Conservation (phyloP, 176 grass and related monocot genomes). For the Eragrostis curvula region DNA sequence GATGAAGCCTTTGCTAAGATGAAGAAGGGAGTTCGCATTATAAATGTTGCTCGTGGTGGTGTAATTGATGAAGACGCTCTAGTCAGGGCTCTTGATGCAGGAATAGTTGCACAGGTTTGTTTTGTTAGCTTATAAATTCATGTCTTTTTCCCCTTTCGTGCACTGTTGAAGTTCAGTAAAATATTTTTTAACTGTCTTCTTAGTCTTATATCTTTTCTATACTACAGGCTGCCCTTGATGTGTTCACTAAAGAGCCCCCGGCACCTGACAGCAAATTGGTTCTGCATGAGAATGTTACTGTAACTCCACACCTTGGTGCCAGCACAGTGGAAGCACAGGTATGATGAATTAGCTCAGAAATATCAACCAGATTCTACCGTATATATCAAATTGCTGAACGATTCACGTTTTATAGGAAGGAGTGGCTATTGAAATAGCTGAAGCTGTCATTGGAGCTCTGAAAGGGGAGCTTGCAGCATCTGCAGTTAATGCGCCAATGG, state of each 20-base stretch:
- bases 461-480: slow-evolving; percentile 93
- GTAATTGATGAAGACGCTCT: slow-evolving; percentile 92
- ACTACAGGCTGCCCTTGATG: slow-evolving; percentile 81
- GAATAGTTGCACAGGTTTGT: slow-evolving; percentile 84
- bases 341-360: slow-evolving; percentile 25
- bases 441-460: slow-evolving; percentile 94
- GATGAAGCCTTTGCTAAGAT: slow-evolving; percentile 80
- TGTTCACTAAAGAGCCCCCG: slow-evolving; percentile 85
- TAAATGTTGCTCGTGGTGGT: slow-evolving; percentile 91
- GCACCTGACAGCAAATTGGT: slow-evolving; percentile 77
- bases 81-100: slow-evolving; percentile 80
- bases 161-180: not conserved
- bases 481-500: slow-evolving; percentile 89
- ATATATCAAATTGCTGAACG: slow-evolving; percentile 21
- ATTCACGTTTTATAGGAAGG: slow-evolving; percentile 62
- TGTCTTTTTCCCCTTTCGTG: not conserved
- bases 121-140: not conserved
- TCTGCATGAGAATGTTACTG: slow-evolving; percentile 83
- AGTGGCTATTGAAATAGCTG: slow-evolving; percentile 93
- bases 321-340: slow-evolving; percentile 96
- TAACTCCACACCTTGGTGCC: slow-evolving; percentile 93
- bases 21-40: slow-evolving; percentile 89
- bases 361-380: not conserved
- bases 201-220: slow-evolving; percentile 9
- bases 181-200: not conserved